Base-by-base conservation (phyloP, 164 flowering plant genomes). In the Magnolia officinalis region DNA sequence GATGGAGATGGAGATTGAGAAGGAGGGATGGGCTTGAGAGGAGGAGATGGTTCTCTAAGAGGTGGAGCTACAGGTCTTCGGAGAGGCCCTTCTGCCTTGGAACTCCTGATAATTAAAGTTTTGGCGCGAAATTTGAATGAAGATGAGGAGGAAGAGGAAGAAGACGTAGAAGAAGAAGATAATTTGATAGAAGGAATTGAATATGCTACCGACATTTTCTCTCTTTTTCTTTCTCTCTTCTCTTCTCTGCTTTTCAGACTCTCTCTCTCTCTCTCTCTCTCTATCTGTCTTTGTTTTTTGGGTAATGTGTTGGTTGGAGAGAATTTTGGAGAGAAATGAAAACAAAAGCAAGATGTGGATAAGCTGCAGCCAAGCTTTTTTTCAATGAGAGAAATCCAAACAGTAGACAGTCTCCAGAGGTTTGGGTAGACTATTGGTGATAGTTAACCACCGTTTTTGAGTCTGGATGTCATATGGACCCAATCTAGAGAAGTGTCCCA, bases 71-170 rank as follows among this genome's bases (percentile, higher is more conserved):
- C 82, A 6, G 96, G 96, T 87, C 96, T 87, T 76, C 96, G 80
- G 18, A 90, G 63, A n/a, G 96, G 98, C 0, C 97, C 98, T 8
- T 94, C 98, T 26, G 97, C 83, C 29, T 92, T 94, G 29, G 98
- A 90, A 80, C 85, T 80, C 81, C 91, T 81, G 11, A 94, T 70
- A 50, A 82, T 75, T 64, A 76, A 76, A 31, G 84, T 79, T 80
- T 82, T 90, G 24, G 79, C 29, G 55, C 85, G 76, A 72, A 85
- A 76, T 74, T 85, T 89, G 80, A 83, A 83, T 14, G 72, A 63
- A 70, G 84, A 76, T 52, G 87, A 76, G 4, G 86, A 77, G 1
- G 88, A 75, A 50, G 88, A 71, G 0, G 87, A 72, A 2, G 91
- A 82, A 5, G 90, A 80, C 1, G 89, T 77, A 0, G 89, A 75